Evolutionary conservation across 345 rosid species (phyloP), one percentile per base, ranked within the genome.

Genomic region (Citrus reticulata): DNA sequence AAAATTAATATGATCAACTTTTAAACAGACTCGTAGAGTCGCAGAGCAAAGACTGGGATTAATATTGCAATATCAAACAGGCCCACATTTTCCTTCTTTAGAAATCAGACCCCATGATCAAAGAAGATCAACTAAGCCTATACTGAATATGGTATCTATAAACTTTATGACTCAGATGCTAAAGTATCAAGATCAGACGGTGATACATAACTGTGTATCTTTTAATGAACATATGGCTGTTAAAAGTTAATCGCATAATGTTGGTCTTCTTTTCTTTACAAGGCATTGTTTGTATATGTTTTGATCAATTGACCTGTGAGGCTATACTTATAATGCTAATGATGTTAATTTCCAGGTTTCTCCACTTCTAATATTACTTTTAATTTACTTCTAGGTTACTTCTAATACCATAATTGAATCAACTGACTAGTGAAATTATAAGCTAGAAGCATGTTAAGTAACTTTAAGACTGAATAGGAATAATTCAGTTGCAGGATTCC

Each of bases 401-500:
- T 74, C 58, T 39, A 60, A 19, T n/a, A 40, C 68, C 17, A 27
- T 9, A 39, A 55, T 16, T 39, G 65, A 40, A 79, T 22, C 5
- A 54, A 13, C 69, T 7, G 61, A 42, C 30, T 42, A 17, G 24
- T 9, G 7, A 30, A 70, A 59, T 63, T n/a, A 34, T 46, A 54
- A 76, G 60, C 60, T 55, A 67, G 74, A 79, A 68, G 35, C 14
- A 17, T 60, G 77, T 42, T 24, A 58, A 42, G 63, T 61, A 68
- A 60, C 71, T 75, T 75, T 73, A 40, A 40, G 79, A 64, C 40
- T 70, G 54, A 73, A 68, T 46, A 77, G 71, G 76, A 77, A 25
- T 42, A 34, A 65, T 22, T 64, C 27, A 51, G 60, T 68, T 54
- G 6, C 22, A 32, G 76, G 73, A 25, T 20, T 64, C 60, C 73